These are phyloP conservation scores for Colletotrichum sp. DNA, from an alignment of 2,329 filamentous ascomycete genomes.

Conservation along the genomic window DNA sequence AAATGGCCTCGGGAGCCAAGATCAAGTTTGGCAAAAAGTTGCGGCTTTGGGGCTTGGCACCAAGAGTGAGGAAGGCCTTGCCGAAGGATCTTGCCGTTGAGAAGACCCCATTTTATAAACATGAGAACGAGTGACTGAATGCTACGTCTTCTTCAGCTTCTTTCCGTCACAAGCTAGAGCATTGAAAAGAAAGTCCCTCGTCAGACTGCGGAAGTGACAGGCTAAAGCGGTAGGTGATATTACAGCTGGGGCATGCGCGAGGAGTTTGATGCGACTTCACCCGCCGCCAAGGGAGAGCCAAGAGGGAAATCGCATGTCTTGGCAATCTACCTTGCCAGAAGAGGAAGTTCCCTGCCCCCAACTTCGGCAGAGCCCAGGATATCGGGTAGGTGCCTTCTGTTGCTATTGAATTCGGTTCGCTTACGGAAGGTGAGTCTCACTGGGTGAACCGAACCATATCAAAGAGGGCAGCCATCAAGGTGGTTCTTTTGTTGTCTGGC, in stretches of 20 bases:
- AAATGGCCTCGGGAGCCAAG: neutral
- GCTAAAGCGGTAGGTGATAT: conserved; percentile 9
- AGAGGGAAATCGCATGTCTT: conserved; percentile 1
- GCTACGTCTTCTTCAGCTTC: fast-evolving
- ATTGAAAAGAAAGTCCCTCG: neutral
- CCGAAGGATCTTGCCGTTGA: neutral
- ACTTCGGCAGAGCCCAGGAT: neutral
- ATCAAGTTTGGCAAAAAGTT: neutral
- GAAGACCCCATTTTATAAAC: neutral
- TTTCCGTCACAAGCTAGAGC: neutral
- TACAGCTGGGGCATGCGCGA: neutral
- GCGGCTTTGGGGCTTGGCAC: neutral
- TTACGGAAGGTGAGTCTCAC: neutral
- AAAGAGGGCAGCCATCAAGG: neutral
- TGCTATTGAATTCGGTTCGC: fast-evolving
- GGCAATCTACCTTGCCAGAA: neutral
- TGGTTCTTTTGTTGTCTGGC: neutral
- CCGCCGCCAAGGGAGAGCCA: conserved; percentile 12
- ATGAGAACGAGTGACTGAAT: too few species aligned
- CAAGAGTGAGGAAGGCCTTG: neutral
- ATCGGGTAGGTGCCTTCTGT: neutral
- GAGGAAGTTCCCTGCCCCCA: neutral
- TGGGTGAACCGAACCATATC: neutral
- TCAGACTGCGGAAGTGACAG: neutral
- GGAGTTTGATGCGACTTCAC: neutral